Evolutionary conservation across 2,329 filamentous ascomycete genomes (phyloP).

Genomic region (Diaporthe amygdali): DNA sequence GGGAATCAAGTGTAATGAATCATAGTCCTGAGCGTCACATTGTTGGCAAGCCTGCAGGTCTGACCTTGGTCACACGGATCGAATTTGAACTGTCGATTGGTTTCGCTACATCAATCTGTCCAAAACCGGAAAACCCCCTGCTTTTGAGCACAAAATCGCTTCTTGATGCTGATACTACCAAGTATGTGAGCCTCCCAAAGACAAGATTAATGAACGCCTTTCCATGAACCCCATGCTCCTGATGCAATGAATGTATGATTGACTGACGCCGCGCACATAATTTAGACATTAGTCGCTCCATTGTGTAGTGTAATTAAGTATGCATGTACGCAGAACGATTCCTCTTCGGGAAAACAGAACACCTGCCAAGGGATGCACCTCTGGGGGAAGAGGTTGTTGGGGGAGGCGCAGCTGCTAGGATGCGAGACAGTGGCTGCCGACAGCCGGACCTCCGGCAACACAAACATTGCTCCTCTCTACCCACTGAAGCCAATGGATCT

Average conservation of each 20-base stretch:
- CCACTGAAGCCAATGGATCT: not conserved
- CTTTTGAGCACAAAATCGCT: not conserved
- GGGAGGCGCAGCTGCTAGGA: not conserved
- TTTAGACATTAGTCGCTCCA: slow-evolving; percentile 13
- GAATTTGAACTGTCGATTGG: not conserved
- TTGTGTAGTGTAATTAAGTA: not conserved
- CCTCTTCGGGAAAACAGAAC: not conserved
- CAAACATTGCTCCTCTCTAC: not conserved
- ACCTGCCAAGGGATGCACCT: not conserved
- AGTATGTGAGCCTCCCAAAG: not conserved
- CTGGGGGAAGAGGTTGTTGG: not conserved
- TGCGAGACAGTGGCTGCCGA: not conserved
- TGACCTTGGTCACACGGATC: not conserved
- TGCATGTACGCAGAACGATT: not conserved
- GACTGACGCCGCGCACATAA: slow-evolving; percentile 1
- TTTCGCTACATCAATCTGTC: not conserved
- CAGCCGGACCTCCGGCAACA: not conserved
- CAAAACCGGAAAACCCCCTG: not conserved
- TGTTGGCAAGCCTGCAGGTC: not conserved
- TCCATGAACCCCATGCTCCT: not conserved
- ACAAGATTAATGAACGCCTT: not conserved
- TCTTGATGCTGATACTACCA: not conserved
- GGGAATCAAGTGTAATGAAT: not conserved
- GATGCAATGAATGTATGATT: slow-evolving; percentile 4
- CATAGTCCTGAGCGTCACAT: not conserved